Percentiles rank a stretch among this genome's conserved stretches.
phyloP scores from a whole-genome alignment of 345 rosid genomes.

The Acer saccharum region DNA sequence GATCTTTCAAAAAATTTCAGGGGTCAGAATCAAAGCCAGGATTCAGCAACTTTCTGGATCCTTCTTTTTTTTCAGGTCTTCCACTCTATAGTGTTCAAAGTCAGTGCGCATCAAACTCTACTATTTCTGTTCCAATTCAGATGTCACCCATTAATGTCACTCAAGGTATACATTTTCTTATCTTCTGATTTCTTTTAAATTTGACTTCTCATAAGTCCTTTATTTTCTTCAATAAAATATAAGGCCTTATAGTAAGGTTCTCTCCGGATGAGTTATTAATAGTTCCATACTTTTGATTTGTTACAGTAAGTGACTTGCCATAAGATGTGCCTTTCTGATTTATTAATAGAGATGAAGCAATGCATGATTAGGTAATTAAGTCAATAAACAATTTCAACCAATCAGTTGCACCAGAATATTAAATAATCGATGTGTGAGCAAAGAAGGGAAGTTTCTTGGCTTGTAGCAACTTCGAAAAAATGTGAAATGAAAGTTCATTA shows the following conservation, averaged over 20 bases:
- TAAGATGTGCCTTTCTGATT: not conserved
- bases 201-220: not conserved
- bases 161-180: constrained; percentile 42
- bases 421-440: not conserved
- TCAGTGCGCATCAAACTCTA: constrained; percentile 50
- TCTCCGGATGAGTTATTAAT: not conserved
- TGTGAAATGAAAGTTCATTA: not conserved
- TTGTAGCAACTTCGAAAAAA: not conserved
- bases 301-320: not conserved
- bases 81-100: constrained; percentile 61
- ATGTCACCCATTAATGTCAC: constrained; percentile 16
- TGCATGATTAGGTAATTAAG: not conserved
- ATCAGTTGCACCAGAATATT: not conserved
- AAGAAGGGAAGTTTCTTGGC: not conserved
- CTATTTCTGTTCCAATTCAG: constrained; percentile 33
- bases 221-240: not conserved
- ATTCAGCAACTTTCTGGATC: constrained; percentile 50
- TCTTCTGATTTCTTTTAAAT: not conserved
- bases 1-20: constrained; percentile 47
- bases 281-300: not conserved
- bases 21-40: constrained; percentile 52
- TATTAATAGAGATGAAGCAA: not conserved
- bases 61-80: constrained; percentile 50
- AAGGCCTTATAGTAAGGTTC: not conserved
- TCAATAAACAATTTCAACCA: not conserved